Evolutionary conservation across 2,329 filamentous ascomycete species (phyloP).

Genomic region (Diaporthe helianthi): DNA sequence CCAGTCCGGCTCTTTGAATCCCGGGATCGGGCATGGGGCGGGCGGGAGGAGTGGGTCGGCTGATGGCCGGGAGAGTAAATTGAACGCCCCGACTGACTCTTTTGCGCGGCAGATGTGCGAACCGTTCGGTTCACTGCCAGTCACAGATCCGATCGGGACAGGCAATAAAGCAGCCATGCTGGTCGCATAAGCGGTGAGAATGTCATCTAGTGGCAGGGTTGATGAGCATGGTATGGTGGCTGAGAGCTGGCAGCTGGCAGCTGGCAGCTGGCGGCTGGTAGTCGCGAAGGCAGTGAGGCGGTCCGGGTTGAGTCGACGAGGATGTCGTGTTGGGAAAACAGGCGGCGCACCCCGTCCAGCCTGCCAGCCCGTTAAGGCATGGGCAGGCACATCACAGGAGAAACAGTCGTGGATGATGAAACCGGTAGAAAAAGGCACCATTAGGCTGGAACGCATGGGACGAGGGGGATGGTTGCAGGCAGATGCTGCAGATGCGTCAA

Average conservation of each 20-base stretch:
- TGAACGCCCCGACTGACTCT: neutral
- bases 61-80: neutral
- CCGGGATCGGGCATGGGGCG: slow-evolving; percentile 11
- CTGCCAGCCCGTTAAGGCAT: neutral
- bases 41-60: neutral
- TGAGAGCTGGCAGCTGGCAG: neutral
- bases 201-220: neutral
- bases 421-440: neutral
- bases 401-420: neutral
- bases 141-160: neutral
- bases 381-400: neutral
- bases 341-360: neutral
- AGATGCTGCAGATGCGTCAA: slow-evolving; percentile 25
- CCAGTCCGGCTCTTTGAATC: neutral
- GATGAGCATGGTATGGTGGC: neutral
- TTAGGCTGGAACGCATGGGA: slow-evolving; percentile 13
- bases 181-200: slow-evolving; percentile 7
- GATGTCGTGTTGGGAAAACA: neutral
- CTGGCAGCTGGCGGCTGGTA: no score
- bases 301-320: neutral
- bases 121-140: neutral
- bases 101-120: neutral
- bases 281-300: neutral
- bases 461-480: slow-evolving; percentile 19
- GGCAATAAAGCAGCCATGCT: neutral